A percentile compares a stretch with the other conserved stretches of the same genome.
Conservation (phyloP, 345 rosid species). For the Citrus mangshanensis region DNA sequence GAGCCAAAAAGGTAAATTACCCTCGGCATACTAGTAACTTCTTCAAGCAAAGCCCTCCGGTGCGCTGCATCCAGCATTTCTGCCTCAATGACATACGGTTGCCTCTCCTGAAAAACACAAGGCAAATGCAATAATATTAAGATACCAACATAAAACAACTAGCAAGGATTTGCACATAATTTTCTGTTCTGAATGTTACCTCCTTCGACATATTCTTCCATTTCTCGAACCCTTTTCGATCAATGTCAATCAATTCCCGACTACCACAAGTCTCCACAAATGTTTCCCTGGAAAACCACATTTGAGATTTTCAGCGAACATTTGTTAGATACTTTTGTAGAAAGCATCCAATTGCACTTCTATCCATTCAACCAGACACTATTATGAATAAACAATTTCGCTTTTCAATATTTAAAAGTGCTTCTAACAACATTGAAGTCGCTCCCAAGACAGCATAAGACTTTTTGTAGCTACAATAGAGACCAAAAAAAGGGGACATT, state of each 20-base stretch:
- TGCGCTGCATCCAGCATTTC: conserved; percentile 28
- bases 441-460: background rate
- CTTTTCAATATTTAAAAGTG: background rate
- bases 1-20: conserved; percentile 17
- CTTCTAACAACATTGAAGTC: background rate
- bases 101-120: conserved; percentile 46
- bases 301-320: background rate
- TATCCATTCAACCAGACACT: background rate
- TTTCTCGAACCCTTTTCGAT: conserved; percentile 46
- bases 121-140: background rate
- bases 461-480: background rate
- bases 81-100: conserved; percentile 44
- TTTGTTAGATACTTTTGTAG: background rate
- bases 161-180: background rate
- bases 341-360: background rate
- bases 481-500: background rate
- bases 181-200: conserved; percentile 32
- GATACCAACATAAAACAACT: background rate
- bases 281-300: conserved; percentile 42
- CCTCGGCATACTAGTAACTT: conserved; percentile 22
- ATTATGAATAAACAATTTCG: background rate
- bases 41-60: conserved; percentile 23
- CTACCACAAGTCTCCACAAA: conserved; percentile 24
- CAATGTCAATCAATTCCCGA: conserved; percentile 34
- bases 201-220: conserved; percentile 68